Conservation (phyloP, 129 eudicot genomes). For the Chrysanthemum lavandulifolium region DNA sequence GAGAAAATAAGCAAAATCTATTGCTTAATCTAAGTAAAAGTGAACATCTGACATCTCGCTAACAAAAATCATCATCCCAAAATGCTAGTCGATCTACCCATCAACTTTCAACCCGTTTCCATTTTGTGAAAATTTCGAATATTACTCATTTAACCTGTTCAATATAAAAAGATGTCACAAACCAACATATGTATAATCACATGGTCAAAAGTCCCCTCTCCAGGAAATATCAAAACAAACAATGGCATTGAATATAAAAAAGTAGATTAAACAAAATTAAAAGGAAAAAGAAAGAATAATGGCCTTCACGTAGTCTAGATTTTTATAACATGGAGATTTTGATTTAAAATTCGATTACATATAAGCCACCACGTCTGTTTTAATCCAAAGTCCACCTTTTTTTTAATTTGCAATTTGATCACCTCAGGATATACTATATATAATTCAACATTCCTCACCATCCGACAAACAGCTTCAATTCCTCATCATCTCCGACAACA, state of each 20-base stretch:
- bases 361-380: slow-evolving; percentile 51
- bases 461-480: slow-evolving; percentile 18
- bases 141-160: no score
- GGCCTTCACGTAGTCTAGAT: slow-evolving; percentile 32
- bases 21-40: no score
- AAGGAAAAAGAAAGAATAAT: not conserved
- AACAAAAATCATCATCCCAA: no score
- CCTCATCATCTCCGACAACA: slow-evolving; percentile 5
- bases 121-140: no score
- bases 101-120: no score
- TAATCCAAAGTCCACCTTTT: slow-evolving; percentile 12
- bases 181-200: not conserved
- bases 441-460: slow-evolving; percentile 10
- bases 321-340: not conserved
- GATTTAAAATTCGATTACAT: slow-evolving; percentile 1
- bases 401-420: not conserved
- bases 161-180: not conserved
- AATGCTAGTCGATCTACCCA: no score
- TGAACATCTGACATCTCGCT: no score
- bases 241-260: not conserved
- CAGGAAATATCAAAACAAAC: not conserved
- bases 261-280: not conserved
- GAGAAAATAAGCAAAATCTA: no score
- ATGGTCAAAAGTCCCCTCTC: not conserved
- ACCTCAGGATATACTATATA: slow-evolving; percentile 34